Evolutionary conservation across 1,284 basidiomycete genomes (phyloP), one percentile per base, ranked within the genome.

Genomic region (Schizopora paradoxa): DNA sequence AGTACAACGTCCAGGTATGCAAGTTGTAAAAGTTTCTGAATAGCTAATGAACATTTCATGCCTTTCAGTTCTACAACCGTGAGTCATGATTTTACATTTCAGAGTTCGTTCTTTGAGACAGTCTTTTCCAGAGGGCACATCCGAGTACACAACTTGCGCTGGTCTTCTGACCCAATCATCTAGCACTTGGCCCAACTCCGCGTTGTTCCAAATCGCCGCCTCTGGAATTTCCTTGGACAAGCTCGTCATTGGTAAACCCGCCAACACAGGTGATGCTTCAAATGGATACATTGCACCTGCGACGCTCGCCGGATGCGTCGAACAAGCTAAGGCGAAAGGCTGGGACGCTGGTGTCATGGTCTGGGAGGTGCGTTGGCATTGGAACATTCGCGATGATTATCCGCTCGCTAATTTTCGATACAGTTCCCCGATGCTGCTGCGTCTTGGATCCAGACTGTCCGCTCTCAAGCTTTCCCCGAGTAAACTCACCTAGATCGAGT

Each of bases 181-280:
- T 21, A 65, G 60, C 54, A 64, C 65, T 14, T 82, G 70, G 69
- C 79, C 79, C 5, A 37, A 68, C 46, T 66, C 67, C 0, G 58
- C 67, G 0, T 44, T 84, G n/a, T 83, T 84, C 66, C 70, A 85
- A 59, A 84, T 85, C 53, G 68, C 73, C 7, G 68, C 69, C 3
- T 72, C 65, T 37, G 78, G 78, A 28, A 69, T 83, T 4, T 56
- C 68, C 2, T 57, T 77, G 31, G 58, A 67, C 58, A 73, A 74
- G 61, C 56, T 73, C 31, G 72, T 77, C 44, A 77, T 85, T 45
- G 82, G 82, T 3, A 85, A 85, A 62, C 82, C 81, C 0, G 80
- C 67, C 0, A 57, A 60, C 3, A 29, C 65, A 4, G 58, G 66
- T 6, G 78, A 80, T 55, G 79, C 79, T 2, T 69, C 45, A 53